Evolutionary conservation across 768 basidiomycete genomes (phyloP).

Genomic region (Psilocybe subaeruginosa): DNA sequence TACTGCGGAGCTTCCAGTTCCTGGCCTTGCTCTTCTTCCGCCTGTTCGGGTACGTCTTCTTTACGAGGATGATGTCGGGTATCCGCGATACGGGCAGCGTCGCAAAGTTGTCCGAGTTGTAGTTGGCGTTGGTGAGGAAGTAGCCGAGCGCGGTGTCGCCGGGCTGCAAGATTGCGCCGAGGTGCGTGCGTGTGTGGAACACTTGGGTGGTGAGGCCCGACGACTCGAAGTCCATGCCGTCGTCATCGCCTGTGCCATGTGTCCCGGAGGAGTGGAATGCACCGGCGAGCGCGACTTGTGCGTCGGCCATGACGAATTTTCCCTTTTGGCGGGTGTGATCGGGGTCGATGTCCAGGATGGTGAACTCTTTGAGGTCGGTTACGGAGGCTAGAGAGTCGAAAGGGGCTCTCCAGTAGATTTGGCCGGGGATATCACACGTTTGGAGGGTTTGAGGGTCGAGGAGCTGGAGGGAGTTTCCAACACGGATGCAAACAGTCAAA

Average conservation of each 20-base stretch:
- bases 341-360: conserved; percentile 92
- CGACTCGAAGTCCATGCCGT: conserved; percentile 66
- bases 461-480: conserved; percentile 90
- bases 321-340: conserved; percentile 61
- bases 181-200: conserved; percentile 94
- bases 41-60: conserved; percentile 94
- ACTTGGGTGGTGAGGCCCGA: conserved; percentile 71
- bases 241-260: conserved; percentile 46
- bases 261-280: conserved; percentile 64
- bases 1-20: conserved; percentile 88
- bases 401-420: conserved; percentile 89
- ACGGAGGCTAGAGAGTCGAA: conserved; percentile 84
- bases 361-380: conserved; percentile 91
- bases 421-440: conserved; percentile 74
- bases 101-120: conserved; percentile 88
- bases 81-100: conserved; percentile 64
- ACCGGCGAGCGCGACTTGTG: conserved; percentile 86
- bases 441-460: conserved; percentile 90
- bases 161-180: conserved; percentile 89
- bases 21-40: conserved; percentile 88
- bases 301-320: conserved; percentile 78
- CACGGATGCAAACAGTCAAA: conserved; percentile 84
- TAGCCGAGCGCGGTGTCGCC: conserved; percentile 95
- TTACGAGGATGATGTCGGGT: conserved; percentile 92
- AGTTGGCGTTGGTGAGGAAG: conserved; percentile 87